Evolutionary conservation across 2,329 filamentous ascomycete genomes (phyloP).

Genomic region (Fusarium napiforme): DNA sequence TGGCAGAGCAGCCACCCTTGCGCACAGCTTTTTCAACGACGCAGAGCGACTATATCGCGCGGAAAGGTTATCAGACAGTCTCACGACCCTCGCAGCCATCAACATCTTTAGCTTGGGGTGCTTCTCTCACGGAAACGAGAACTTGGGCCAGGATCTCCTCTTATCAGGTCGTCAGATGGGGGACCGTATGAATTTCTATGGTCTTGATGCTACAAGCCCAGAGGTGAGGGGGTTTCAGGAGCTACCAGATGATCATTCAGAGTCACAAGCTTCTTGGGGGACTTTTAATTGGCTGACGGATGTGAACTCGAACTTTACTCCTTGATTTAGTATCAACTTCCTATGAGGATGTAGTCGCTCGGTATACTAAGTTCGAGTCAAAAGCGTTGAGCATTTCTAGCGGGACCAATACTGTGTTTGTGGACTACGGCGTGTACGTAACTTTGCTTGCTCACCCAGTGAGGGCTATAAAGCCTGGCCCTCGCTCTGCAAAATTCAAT

Average conservation of each 20-base stretch:
- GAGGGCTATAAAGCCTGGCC: neutral
- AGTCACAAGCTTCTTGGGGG: neutral
- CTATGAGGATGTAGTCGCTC: neutral
- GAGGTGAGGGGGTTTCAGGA: neutral
- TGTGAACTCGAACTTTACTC: neutral
- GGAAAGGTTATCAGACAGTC: neutral
- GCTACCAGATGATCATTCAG: fast-evolving
- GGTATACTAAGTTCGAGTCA: neutral
- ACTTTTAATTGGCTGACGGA: neutral
- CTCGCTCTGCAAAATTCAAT: neutral
- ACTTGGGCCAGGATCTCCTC: neutral
- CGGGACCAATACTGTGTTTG: neutral
- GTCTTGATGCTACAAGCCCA: neutral
- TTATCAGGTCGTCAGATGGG: neutral
- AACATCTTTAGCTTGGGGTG: neutral
- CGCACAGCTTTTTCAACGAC: neutral
- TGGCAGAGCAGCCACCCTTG: neutral
- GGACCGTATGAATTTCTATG: neutral
- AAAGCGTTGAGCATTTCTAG: neutral
- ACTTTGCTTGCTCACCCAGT: neutral
- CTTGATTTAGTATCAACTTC: neutral
- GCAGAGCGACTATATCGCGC: neutral
- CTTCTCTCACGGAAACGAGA: neutral
- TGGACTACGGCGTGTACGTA: too few relatives aligned
- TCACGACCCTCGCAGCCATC: neutral